Evolutionary conservation across 768 basidiomycete genomes (phyloP).

Genomic region (Suillus plorans): DNA sequence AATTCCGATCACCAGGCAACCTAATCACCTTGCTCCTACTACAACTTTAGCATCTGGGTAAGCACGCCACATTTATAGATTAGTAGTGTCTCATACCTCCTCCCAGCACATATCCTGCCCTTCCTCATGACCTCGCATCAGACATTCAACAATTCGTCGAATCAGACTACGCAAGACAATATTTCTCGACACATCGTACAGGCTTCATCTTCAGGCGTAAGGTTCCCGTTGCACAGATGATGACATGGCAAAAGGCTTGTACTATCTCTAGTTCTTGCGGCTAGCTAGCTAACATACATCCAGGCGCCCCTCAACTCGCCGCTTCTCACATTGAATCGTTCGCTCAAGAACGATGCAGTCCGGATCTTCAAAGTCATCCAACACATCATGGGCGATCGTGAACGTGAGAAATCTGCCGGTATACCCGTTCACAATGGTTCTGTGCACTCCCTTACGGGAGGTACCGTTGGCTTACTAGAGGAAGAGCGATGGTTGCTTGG

Average conservation of each 20-base stretch:
- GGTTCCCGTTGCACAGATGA: constrained; percentile 82
- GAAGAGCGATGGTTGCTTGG: constrained; percentile 86
- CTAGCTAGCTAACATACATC: background rate
- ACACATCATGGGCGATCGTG: constrained; percentile 91
- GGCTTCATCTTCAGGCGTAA: constrained; percentile 84
- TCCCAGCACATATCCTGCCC: constrained; percentile 66
- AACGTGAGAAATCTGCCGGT: constrained; percentile 61
- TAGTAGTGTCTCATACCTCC: constrained; percentile 15
- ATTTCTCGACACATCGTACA: constrained; percentile 88
- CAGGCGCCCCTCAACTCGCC: constrained; percentile 70
- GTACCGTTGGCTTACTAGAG: constrained; percentile 56
- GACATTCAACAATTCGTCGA: constrained; percentile 88
- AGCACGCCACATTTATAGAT: constrained; percentile 21
- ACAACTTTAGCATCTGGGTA: constrained; percentile 67
- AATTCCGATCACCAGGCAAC: constrained; percentile 51
- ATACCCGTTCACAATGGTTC: constrained; percentile 47
- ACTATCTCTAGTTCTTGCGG: background rate
- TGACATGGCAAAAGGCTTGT: constrained; percentile 86
- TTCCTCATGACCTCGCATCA: constrained; percentile 77
- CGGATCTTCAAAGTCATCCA: constrained; percentile 89
- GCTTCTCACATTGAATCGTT: constrained; percentile 66
- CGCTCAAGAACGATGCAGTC: constrained; percentile 74
- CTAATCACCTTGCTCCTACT: constrained; percentile 31
- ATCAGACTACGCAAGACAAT: constrained; percentile 81
- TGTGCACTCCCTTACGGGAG: constrained; percentile 44